Conservation (phyloP, 192 early-diverging fungal genomes). For the Coemansia sp. region DNA sequence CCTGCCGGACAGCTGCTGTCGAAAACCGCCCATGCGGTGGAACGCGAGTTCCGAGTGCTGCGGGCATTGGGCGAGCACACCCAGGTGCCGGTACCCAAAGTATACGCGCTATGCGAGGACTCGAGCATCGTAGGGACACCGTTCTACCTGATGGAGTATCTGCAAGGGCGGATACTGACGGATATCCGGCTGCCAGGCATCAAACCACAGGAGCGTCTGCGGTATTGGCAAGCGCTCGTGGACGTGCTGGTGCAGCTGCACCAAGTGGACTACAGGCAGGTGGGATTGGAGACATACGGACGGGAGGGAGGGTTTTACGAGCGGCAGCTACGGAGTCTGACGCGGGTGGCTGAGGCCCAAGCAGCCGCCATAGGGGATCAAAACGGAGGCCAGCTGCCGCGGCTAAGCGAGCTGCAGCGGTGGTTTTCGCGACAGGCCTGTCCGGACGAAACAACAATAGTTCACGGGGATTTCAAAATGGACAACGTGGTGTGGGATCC, state of each 20-base stretch:
- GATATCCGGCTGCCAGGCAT: conserved; percentile 61
- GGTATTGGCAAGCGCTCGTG: conserved; percentile 69
- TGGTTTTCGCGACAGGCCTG: conserved; percentile 75
- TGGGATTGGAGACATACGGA: conserved; percentile 75
- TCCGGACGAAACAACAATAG: conserved; percentile 73
- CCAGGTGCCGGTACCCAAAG: conserved; percentile 84
- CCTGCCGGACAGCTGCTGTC: conserved; percentile 83
- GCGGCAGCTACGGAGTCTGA: conserved; percentile 76
- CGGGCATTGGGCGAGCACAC: conserved; percentile 69
- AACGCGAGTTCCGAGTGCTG: conserved; percentile 84
- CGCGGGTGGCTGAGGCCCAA: conserved; percentile 66
- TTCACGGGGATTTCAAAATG: conserved; percentile 93
- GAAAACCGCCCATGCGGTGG: conserved; percentile 86
- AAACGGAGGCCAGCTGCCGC: conserved; percentile 65
- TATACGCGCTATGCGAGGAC: conserved; percentile 87
- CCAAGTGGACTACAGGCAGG: conserved; percentile 59
- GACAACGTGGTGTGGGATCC: conserved; percentile 80
- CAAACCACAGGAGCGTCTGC: conserved; percentile 53
- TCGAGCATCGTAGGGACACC: conserved; percentile 79
- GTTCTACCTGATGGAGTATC: conserved; percentile 96
- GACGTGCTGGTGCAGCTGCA: conserved; percentile 80
- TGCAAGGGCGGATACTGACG: conserved; percentile 83
- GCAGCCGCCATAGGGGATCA: conserved; percentile 59
- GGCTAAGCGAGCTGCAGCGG: conserved; percentile 62
- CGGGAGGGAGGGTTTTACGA: conserved; percentile 69